phyloP scores from a whole-genome alignment of 164 flowering plant genomes.

The Protea cynaroides region DNA sequence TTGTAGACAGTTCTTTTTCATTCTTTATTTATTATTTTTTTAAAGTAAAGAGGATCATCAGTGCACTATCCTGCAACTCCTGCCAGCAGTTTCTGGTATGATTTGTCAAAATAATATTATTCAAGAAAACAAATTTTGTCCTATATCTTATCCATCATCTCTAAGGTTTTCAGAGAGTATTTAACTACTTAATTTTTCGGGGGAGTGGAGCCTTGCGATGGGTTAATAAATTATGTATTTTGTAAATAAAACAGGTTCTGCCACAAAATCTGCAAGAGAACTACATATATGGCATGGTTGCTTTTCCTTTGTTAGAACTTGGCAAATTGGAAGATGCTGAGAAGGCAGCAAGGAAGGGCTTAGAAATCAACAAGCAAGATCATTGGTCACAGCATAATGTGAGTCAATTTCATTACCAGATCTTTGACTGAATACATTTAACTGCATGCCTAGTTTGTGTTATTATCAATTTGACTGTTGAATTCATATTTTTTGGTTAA shows the following conservation, averaged over 20 bases:
- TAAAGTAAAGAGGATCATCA: not conserved
- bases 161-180: not conserved
- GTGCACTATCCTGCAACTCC: not conserved
- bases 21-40: not conserved
- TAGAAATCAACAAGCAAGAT: conserved; percentile 66
- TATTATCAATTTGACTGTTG: not conserved
- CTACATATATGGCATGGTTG: conserved; percentile 84
- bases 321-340: conserved; percentile 74
- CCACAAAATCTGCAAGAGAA: conserved; percentile 49
- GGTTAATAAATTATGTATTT: not conserved
- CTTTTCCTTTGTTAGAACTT: conserved; percentile 83
- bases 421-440: conserved; percentile 3
- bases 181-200: not conserved
- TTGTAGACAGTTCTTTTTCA: not conserved
- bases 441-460: not conserved
- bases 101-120: not conserved
- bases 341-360: conserved; percentile 69
- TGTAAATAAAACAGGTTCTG: conserved; percentile 43
- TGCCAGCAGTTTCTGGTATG: not conserved
- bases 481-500: not conserved
- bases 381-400: conserved; percentile 87
- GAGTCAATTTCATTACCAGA: conserved; percentile 24
- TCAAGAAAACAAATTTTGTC: not conserved
- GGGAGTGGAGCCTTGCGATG: not conserved
- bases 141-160: too few relatives aligned